Evolutionary conservation across 768 basidiomycete species (phyloP), one percentile per base, ranked within the genome.

Genomic region (Coprinopsis strossmayeri): DNA sequence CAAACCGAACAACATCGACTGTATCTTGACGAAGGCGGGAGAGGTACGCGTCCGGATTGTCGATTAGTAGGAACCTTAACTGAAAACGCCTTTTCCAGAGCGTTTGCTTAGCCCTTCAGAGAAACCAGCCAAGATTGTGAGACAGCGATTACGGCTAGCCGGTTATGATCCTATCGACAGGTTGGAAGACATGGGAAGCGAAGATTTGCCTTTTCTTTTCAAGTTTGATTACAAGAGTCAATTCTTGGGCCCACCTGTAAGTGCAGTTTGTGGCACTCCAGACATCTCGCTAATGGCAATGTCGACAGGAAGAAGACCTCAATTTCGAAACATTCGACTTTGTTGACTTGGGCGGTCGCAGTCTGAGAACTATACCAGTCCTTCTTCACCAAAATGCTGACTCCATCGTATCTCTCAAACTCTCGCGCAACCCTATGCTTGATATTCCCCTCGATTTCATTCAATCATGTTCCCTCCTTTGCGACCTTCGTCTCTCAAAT

Each of bases 391-490:
- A 79, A 46, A 81, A 91, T 51, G 92, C 93, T 1, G 82, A 87
- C 55, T 78, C 78, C 21, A 93, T 99, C 58, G 71, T 88, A 50
- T 82, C 76, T 34, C 84, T 98, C 50, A 89, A 87, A 52, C 77
- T 98, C 13, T 95, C 92, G 2, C 82, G 89, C 37, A 99, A 98
- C 61, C 92, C 94, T 2, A 91, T 95, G 79, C 78, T 94, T 47
- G 94, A 98, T 64, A 86, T 98, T 28, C 96, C 95, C 0, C 82
- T 91, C 43, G 96, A 98, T 66, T 99, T 99, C 61, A 85, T 96
- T 49, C 90, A 96, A 64, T 80, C 85, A 3, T 95, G 92, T 60
- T 79, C 78, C 1, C 78, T 73, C 3, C 77, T 99, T 7, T 82
- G 84, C 49, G 93, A 96, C 57, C 79, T 99, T 35, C 81, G 84